Conservation (phyloP, 2,329 filamentous ascomycete species). For the Sporothrix protearum region DNA sequence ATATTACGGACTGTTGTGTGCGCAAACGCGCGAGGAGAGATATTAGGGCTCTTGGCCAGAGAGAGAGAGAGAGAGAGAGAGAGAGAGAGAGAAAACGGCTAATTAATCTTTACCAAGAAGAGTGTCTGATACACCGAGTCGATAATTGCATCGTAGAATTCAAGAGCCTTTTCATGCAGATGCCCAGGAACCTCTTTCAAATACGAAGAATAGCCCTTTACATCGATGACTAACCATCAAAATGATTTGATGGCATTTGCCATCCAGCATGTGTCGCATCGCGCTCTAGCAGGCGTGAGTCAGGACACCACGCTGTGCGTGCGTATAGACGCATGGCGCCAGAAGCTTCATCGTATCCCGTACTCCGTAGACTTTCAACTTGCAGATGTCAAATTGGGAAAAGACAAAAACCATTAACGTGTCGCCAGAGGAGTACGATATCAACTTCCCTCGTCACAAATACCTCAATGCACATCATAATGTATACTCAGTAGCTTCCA, state of each 20-base stretch:
- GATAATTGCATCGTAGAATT: neutral
- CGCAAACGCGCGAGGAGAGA: neutral
- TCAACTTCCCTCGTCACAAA: neutral
- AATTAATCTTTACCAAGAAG: neutral
- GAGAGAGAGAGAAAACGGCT: no score
- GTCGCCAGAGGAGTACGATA: neutral
- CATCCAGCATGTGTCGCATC: neutral
- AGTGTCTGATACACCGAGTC: neutral
- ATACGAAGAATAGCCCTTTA: neutral
- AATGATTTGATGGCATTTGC: neutral
- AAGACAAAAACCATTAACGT: neutral
- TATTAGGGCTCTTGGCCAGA: neutral
- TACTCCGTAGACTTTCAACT: neutral
- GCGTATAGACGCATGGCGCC: neutral
- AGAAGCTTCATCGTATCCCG: neutral
- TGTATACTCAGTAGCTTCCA: no score
- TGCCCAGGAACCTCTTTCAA: neutral
- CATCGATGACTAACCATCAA: neutral
- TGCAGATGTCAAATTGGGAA: neutral
- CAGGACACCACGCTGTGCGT: neutral
- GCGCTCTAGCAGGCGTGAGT: neutral
- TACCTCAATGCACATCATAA: neutral
- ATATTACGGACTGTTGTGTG: neutral
- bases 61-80: no score
- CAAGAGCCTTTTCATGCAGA: neutral